A percentile compares a stretch with the other conserved stretches of the same genome.
These are phyloP conservation scores for Pistacia vera DNA, from an alignment of 345 rosid species.

Conservation along the genomic window DNA sequence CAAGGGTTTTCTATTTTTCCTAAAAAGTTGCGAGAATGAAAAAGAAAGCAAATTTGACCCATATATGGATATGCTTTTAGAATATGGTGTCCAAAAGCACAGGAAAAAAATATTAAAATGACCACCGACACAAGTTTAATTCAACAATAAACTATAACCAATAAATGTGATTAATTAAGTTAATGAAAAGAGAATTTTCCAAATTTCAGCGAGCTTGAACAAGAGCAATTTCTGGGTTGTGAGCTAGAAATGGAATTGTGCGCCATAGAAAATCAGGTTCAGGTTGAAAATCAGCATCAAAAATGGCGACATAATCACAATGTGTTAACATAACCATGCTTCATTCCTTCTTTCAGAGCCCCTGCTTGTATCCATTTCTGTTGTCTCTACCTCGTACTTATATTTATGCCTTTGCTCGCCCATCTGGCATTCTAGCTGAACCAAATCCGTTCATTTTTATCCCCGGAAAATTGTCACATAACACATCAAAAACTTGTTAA, in stretches of 20 bases:
- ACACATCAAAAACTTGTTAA: not conserved
- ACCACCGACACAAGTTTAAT: not conserved
- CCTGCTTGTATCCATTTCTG: slow-evolving; percentile 83
- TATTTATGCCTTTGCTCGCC: slow-evolving; percentile 71
- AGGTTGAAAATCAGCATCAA: slow-evolving; percentile 91
- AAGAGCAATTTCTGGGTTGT: slow-evolving; percentile 71
- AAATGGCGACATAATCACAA: slow-evolving; percentile 79
- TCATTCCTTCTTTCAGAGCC: slow-evolving; percentile 82
- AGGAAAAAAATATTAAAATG: not conserved
- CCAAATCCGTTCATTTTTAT: slow-evolving; percentile 41
- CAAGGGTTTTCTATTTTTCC: no score
- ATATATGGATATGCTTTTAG: not conserved
- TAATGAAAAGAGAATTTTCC: slow-evolving; percentile 29
- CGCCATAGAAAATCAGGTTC: slow-evolving; percentile 80
- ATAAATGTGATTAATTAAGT: not conserved
- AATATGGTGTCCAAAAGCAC: not conserved
- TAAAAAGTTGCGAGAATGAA: no score
- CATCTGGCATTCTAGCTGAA: slow-evolving; percentile 77
- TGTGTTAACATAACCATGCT: slow-evolving; percentile 65
- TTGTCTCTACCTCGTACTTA: slow-evolving; percentile 64
- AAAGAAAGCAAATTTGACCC: not conserved
- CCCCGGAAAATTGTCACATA: not conserved
- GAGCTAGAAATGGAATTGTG: slow-evolving; percentile 65
- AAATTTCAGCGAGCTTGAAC: slow-evolving; percentile 95
- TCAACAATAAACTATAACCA: not conserved